These are phyloP conservation scores for Metarhizium album DNA, from an alignment of 2,329 filamentous ascomycete genomes.

Conservation along the genomic window DNA sequence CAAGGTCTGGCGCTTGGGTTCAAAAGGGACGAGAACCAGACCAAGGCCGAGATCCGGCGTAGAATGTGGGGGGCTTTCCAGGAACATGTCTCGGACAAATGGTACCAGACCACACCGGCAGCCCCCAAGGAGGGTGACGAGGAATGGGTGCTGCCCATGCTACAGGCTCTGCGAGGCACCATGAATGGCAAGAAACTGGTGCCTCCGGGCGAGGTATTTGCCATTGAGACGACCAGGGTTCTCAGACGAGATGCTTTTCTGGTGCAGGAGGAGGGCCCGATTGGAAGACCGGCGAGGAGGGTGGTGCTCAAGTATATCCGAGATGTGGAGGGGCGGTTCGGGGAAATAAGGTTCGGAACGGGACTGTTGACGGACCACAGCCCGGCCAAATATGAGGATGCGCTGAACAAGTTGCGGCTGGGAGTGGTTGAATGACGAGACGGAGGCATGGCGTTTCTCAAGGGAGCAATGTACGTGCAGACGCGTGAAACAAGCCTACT, in stretches of 20 bases:
- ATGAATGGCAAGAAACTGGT: slow-evolving; percentile 62
- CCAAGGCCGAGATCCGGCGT: slow-evolving; percentile 54
- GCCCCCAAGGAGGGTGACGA: slow-evolving; percentile 43
- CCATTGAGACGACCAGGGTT: slow-evolving; percentile 57
- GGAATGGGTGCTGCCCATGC: slow-evolving; percentile 56
- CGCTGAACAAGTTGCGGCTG: slow-evolving; percentile 47
- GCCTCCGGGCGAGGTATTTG: slow-evolving; percentile 67
- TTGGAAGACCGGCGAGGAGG: slow-evolving; percentile 57
- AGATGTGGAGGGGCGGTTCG: slow-evolving; percentile 60
- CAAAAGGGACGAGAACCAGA: slow-evolving; percentile 58
- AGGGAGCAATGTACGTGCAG: background rate
- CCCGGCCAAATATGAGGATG: slow-evolving; percentile 62
- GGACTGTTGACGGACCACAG: slow-evolving; percentile 70
- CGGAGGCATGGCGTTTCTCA: background rate
- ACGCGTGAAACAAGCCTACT: too few relatives aligned
- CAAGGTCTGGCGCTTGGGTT: slow-evolving; percentile 63
- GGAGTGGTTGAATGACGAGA: slow-evolving; percentile 29
- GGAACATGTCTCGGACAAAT: slow-evolving; percentile 49
- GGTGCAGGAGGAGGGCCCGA: slow-evolving; percentile 30
- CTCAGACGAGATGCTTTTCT: slow-evolving; percentile 56
- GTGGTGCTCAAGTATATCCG: slow-evolving; percentile 60
- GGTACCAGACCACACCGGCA: slow-evolving; percentile 32
- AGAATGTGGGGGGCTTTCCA: slow-evolving; percentile 57
- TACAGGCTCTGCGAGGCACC: slow-evolving; percentile 53
- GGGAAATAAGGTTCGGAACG: slow-evolving; percentile 59